Conservation (phyloP, 306 rosid species). For the Begonia fuchsioides region DNA sequence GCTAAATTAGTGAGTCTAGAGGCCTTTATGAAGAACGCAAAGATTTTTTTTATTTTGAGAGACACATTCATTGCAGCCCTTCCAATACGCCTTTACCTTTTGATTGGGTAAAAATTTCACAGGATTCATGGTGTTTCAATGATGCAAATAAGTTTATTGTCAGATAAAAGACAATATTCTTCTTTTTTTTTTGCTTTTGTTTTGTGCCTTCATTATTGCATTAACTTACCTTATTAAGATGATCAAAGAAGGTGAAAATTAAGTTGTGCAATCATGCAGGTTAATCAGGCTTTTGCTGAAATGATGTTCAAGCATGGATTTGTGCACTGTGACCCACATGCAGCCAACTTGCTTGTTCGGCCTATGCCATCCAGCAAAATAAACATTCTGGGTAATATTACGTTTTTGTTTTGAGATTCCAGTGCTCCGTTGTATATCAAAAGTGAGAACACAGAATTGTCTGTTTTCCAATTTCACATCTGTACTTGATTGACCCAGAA, state of each 20-base stretch:
- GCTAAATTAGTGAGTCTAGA: slow-evolving; percentile 56
- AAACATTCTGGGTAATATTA: slow-evolving; percentile 49
- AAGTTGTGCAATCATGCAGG: slow-evolving; percentile 27
- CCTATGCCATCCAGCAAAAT: slow-evolving; percentile 53
- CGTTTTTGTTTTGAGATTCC: slow-evolving; percentile 8
- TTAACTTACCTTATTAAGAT: background rate
- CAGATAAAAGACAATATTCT: no score
- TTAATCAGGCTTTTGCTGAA: slow-evolving; percentile 89
- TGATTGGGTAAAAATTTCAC: background rate
- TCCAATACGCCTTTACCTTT: background rate
- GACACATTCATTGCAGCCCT: background rate
- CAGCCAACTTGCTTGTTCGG: slow-evolving; percentile 84
- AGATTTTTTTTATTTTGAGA: slow-evolving; percentile 2
- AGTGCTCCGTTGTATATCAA: no score
- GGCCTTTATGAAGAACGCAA: background rate
- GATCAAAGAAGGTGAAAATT: no score
- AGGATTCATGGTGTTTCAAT: no score
- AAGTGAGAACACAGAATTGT: no score
- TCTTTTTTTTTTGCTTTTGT: no score
- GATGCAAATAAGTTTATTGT: no score
- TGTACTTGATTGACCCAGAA: no score
- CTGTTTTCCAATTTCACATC: no score
- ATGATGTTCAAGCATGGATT: slow-evolving; percentile 98
- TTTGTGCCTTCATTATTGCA: background rate
- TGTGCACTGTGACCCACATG: slow-evolving; percentile 98